Evolutionary conservation across 345 rosid genomes (phyloP), one percentile per base, ranked within the genome.

Genomic region (Trapa bicornis): DNA sequence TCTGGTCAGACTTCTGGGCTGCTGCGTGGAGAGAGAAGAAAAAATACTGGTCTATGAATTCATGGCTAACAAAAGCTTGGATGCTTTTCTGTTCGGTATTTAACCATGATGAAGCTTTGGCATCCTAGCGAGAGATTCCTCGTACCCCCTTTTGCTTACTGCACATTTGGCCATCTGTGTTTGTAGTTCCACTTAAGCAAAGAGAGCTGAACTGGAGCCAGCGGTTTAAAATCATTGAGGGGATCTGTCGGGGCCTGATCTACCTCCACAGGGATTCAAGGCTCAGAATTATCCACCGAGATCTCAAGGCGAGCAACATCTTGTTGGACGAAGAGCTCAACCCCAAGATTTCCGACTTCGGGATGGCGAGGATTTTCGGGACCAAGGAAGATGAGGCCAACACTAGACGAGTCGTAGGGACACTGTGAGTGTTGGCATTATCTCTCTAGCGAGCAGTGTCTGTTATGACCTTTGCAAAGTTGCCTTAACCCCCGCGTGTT

Each of bases 221-320:
- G 15, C 66, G 80, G 15, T 77, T 80, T n/a, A 73, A 71, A 60
- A 82, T 85, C 8, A 77, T 84, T 50, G 78, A 76, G 48, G 89
- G 89, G 72, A 80, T 85, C 5, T 70, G 83, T 60, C 74, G 85
- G 75, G 86, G 83, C 16, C 80, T 80, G 13, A 17, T 79, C 32
- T 80, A 80, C 64, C 80, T 85, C 43, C 85, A 85, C 33, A 66
- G 77, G 52, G 89, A 85, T 54, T 85, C 89, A 1, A 80, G 83
- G 71, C 74, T 84, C 17, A 69, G 70, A 42, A 80, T 84, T 63
- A 82, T 80, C 43, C 88, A 82, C 43, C 29, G 29, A 22, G 29
- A 22, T 22, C 29, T 22, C 29, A 22, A 22, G 29, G 29, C 29
- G 29, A 22, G 89, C 61, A 82, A 82, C 66, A 80, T 85, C 60